These are phyloP conservation scores for Candida berthetii DNA, from an alignment of 805 yeast genomes.

Conservation along the genomic window DNA sequence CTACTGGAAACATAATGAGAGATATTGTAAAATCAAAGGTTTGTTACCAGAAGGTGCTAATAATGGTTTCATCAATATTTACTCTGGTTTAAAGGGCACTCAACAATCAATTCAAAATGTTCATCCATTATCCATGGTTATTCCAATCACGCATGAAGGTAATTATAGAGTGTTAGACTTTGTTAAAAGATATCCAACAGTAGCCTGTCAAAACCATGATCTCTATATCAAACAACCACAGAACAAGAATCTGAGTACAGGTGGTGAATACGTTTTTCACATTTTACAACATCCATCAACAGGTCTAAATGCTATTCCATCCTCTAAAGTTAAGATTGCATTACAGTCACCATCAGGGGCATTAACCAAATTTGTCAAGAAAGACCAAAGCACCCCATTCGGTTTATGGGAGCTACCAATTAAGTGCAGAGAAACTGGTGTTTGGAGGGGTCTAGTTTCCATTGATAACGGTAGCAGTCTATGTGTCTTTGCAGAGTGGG, in stretches of 20 bases:
- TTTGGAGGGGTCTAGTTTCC: conserved; percentile 78
- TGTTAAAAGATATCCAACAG: conserved; percentile 67
- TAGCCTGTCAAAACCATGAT: conserved; percentile 64
- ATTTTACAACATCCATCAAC: conserved; percentile 42
- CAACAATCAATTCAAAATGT: conserved; percentile 50
- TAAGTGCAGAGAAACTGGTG: conserved; percentile 65
- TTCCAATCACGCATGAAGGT: conserved; percentile 75
- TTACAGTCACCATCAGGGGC: conserved; percentile 85
- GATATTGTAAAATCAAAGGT: conserved; percentile 77
- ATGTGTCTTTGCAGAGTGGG: conserved; percentile 93
- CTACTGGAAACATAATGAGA: conserved; percentile 56
- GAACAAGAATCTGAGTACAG: conserved; percentile 47
- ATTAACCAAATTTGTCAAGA: conserved; percentile 50
- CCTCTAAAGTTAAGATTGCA: conserved; percentile 48
- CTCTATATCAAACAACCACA: conserved; percentile 85
- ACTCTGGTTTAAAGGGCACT: conserved; percentile 58
- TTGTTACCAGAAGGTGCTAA: conserved; percentile 62
- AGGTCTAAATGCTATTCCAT: conserved; percentile 6
- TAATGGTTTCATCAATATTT: conserved; percentile 71
- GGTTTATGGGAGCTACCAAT: conserved; percentile 59
- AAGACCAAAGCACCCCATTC: conserved; percentile 37
- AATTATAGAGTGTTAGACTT: conserved; percentile 55
- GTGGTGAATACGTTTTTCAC: conserved; percentile 59
- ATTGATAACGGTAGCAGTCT: conserved; percentile 75
- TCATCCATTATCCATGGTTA: conserved; percentile 65